Evolutionary conservation across 495 filamentous ascomycete genomes (phyloP), one percentile per base, ranked within the genome.

Genomic region (Saxophila tyrrhenica): DNA sequence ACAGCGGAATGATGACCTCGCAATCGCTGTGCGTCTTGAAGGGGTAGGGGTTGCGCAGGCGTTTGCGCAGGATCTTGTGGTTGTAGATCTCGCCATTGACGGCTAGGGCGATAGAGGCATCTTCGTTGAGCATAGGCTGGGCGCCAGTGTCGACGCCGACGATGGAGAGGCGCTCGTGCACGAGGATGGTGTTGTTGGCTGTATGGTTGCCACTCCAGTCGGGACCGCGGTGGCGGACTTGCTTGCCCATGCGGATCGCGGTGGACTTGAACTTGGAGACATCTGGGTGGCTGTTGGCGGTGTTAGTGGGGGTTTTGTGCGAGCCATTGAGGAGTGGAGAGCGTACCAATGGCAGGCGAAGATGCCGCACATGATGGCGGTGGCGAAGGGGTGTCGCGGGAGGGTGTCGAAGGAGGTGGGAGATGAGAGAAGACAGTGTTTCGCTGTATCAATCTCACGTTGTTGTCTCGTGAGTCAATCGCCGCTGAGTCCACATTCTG

Each of bases 21-120:
- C 92, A 98, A 62, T 98, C 92, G 25, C 90, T 95, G 66, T 92
- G 84, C 49, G 92, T 98, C 81, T 94, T 94, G 79, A 95, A 98
- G 70, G 85, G 81, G 69, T 94, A 91, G 22, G 83, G 79, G 21
- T 71, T 73, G 70, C 86, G 86, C 65, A 96, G 70, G 56, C 72
- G 73, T 72, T 95, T 96, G 59, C 92, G 82, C 60, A 98, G 73
- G 60, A 95, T 79, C 58, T 89, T 82, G 73, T 98, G 92, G 80
- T 98, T 98, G 78, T 98, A 98, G 69, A 98, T 98, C 71, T 98
- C 92, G 71, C 92, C 92, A 72, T 98, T 98, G 82, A 96, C 92
- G 55, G 92, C 92, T 48, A 98, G 79, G 54, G 89, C 82, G 59
- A 98, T 82, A 57, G 78, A 84, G 51, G 80, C 84, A 65, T 95